Conservation (phyloP, 768 basidiomycete species). For the Leccinum barrowsii region DNA sequence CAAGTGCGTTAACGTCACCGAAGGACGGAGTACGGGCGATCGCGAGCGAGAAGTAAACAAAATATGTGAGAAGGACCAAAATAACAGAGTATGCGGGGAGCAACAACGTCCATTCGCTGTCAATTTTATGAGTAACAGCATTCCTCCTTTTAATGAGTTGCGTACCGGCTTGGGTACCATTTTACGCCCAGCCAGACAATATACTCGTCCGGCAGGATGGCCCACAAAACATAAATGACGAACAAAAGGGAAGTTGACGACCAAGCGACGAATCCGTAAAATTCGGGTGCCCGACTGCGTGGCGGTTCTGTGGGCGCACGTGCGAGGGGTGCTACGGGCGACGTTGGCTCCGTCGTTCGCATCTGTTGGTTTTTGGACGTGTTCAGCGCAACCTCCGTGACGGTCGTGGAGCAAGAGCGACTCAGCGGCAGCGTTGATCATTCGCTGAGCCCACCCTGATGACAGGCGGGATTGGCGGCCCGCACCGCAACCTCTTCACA, state of each 20-base stretch:
- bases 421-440: slow-evolving; percentile 4
- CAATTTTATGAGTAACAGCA: not conserved
- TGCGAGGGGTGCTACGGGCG: slow-evolving; percentile 44
- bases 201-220: slow-evolving; percentile 68
- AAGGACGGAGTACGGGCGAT: slow-evolving; percentile 69
- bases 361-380: not conserved
- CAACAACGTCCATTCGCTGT: slow-evolving; percentile 82
- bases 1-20: slow-evolving; percentile 60
- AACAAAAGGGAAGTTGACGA: slow-evolving; percentile 71
- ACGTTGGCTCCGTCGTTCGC: slow-evolving; percentile 34
- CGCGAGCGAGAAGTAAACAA: slow-evolving; percentile 73
- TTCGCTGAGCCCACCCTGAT: slow-evolving; percentile 10
- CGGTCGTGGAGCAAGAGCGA: slow-evolving; percentile 3
- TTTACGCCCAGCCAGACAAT: slow-evolving; percentile 63
- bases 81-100: slow-evolving; percentile 76
- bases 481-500: not conserved
- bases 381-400: slow-evolving; percentile 24
- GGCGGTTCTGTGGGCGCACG: slow-evolving; percentile 35
- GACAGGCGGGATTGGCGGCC: not conserved
- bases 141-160: not conserved
- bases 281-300: slow-evolving; percentile 73
- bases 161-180: slow-evolving; percentile 88
- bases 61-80: slow-evolving; percentile 69
- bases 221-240: slow-evolving; percentile 74
- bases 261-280: slow-evolving; percentile 90